Percentiles rank a stretch among this genome's conserved stretches.
Evolutionary conservation across 1,284 basidiomycete species (phyloP).

Genomic region (Golubevia sp.): DNA sequence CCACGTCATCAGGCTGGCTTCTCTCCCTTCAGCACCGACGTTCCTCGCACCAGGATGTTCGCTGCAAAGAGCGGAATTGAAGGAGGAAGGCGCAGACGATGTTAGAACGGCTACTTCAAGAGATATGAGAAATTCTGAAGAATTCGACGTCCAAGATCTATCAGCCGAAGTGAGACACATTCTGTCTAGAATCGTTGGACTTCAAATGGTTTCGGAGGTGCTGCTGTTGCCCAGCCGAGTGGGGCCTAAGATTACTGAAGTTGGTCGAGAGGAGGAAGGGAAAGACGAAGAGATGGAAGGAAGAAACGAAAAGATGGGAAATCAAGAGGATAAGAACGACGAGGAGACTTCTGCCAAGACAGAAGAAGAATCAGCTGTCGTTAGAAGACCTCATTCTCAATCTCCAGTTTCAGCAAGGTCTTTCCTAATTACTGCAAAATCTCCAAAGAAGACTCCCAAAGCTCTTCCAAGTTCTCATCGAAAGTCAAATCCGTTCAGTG

Average conservation of each 20-base stretch:
- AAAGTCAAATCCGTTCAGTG: neutral
- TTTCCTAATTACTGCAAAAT: neutral
- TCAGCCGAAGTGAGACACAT: slow-evolving; percentile 22
- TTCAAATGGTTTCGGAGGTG: slow-evolving; percentile 25
- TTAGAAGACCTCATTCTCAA: neutral
- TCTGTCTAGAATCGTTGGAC: slow-evolving; percentile 29
- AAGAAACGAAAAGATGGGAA: no score
- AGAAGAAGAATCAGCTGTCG: neutral
- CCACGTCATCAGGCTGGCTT: slow-evolving; percentile 14
- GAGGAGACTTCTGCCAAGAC: neutral
- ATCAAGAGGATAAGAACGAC: no score
- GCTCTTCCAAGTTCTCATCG: neutral
- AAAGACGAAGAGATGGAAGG: no score
- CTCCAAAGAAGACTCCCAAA: neutral
- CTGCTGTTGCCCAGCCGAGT: slow-evolving; percentile 16
- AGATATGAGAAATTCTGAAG: slow-evolving; percentile 19
- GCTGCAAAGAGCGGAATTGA: slow-evolving; percentile 19
- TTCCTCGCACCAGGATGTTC: slow-evolving; percentile 34
- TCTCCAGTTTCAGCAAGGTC: neutral
- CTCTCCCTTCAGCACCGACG: slow-evolving; percentile 15
- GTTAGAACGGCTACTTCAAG: slow-evolving; percentile 15
- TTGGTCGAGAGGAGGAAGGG: neutral
- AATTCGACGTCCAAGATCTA: slow-evolving; percentile 26
- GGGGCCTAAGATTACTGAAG: neutral
- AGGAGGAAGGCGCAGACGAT: slow-evolving; percentile 16